These are phyloP conservation scores for Aspergillus sp. DNA, from an alignment of 2,329 filamentous ascomycete genomes.

Conservation along the genomic window DNA sequence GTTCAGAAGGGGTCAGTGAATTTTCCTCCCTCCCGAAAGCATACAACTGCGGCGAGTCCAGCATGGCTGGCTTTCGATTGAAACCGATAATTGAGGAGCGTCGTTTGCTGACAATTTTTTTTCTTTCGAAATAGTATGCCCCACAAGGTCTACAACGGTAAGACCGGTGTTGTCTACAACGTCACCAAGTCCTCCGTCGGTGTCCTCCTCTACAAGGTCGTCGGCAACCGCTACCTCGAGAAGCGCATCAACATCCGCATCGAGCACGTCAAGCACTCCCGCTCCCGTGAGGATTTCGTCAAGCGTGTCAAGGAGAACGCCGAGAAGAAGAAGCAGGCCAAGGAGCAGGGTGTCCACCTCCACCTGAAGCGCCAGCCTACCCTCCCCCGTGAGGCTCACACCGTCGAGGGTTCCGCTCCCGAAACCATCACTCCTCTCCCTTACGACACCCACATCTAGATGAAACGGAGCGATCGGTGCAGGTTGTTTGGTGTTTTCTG, in stretches of 20 bases:
- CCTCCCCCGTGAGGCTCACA: constrained; percentile 76
- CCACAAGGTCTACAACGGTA: constrained; percentile 99
- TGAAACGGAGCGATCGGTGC: constrained; percentile 35
- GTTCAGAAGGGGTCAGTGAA: constrained; percentile 89
- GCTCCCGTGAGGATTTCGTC: constrained; percentile 95
- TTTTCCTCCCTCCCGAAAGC: constrained; percentile 18
- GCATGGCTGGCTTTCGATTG: constrained; percentile 6
- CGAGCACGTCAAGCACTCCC: constrained; percentile 93
- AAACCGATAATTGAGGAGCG: constrained; percentile 8
- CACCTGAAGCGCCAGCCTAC: constrained; percentile 89
- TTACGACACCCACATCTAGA: constrained; percentile 98
- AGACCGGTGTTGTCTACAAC: constrained; percentile 98
- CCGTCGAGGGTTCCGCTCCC: constrained; percentile 80
- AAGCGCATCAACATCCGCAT: constrained; percentile 99
- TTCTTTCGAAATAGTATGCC: constrained; percentile 69
- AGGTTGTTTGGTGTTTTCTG: constrained; percentile 33
- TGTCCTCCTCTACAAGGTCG: constrained; percentile 99
- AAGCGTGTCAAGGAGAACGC: constrained; percentile 96
- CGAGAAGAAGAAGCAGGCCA: constrained; percentile 86
- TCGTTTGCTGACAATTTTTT: constrained; percentile 24
- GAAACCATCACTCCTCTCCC: constrained; percentile 89
- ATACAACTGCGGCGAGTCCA: constrained; percentile 10
- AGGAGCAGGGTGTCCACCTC: constrained; percentile 81
- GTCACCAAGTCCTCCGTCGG: constrained; percentile 97
- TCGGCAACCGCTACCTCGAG: constrained; percentile 99